A percentile compares a stretch with the other conserved stretches of the same genome.
Conservation (phyloP, 805 yeast genomes). For the Lipomyces yamadae region DNA sequence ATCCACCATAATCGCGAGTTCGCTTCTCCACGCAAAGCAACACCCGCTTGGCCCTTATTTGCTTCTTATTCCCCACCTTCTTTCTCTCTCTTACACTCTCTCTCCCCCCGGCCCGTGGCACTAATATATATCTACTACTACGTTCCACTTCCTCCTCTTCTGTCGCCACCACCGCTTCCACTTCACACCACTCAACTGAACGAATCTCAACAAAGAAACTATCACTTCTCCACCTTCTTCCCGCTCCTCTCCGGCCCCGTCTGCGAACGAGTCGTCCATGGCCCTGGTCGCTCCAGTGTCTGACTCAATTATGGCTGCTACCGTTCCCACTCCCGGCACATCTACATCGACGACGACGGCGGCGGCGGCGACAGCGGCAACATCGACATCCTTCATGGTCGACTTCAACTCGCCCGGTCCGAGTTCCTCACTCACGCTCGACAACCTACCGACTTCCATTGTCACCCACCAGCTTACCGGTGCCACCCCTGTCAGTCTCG, state of each 20-base stretch:
- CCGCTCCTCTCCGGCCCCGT: neutral
- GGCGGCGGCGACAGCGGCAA: neutral
- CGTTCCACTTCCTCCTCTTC: too few species aligned
- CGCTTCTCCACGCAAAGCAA: too few species aligned
- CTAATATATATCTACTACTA: too few species aligned
- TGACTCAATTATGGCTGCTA: neutral
- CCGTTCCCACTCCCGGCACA: neutral
- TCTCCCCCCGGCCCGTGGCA: too few species aligned
- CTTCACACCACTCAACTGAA: too few species aligned
- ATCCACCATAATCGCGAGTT: too few species aligned
- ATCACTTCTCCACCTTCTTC: too few species aligned
- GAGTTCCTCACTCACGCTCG: neutral
- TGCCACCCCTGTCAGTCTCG: constrained; percentile 3
- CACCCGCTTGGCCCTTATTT: too few species aligned
- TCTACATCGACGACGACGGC: too few species aligned
- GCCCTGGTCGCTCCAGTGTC: constrained; percentile 1
- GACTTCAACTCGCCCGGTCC: constrained; percentile 3
- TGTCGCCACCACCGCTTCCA: too few species aligned
- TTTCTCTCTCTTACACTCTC: too few species aligned
- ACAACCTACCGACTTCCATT: constrained; percentile 1
- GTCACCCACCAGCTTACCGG: constrained; percentile 1
- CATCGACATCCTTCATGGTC: constrained; percentile 3
- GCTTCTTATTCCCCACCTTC: too few species aligned
- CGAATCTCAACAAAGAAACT: neutral
- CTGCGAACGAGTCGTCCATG: neutral